Conservation (phyloP, 1,139 yeast genomes). For the Geotrichum siamense region DNA sequence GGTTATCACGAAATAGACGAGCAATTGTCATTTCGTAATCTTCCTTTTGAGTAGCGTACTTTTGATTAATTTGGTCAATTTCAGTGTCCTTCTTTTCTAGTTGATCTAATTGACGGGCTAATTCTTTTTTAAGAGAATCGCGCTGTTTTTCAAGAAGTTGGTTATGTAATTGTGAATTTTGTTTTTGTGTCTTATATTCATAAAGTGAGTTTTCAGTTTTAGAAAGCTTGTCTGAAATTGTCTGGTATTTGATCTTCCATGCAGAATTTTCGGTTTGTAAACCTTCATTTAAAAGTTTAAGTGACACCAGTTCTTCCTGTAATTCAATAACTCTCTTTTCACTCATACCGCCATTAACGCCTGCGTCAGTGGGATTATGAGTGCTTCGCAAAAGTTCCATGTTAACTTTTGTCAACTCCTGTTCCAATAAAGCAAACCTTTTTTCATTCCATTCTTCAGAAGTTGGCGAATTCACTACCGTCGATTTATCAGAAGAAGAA, state of each 20-base stretch:
- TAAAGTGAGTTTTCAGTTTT: conserved; percentile 14
- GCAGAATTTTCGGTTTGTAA: conserved; percentile 3
- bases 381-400: conserved; percentile 1
- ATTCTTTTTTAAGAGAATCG: neutral
- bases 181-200: neutral
- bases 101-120: neutral
- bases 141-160: neutral
- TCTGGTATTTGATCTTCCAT: neutral
- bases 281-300: conserved; percentile 2
- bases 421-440: neutral
- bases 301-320: neutral
- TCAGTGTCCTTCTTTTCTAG: neutral
- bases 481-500: conserved; percentile 8
- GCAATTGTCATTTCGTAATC: neutral
- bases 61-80: neutral
- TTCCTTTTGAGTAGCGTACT: neutral
- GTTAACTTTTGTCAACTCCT: neutral
- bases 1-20: conserved; percentile 14
- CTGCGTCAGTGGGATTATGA: neutral
- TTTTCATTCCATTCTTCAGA: conserved; percentile 7
- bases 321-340: neutral
- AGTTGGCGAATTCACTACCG: conserved; percentile 8
- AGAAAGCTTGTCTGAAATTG: conserved; percentile 9
- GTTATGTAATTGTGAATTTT: neutral
- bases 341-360: neutral